Conservation (phyloP, 345 rosid species). For the Pistacia integerrima region DNA sequence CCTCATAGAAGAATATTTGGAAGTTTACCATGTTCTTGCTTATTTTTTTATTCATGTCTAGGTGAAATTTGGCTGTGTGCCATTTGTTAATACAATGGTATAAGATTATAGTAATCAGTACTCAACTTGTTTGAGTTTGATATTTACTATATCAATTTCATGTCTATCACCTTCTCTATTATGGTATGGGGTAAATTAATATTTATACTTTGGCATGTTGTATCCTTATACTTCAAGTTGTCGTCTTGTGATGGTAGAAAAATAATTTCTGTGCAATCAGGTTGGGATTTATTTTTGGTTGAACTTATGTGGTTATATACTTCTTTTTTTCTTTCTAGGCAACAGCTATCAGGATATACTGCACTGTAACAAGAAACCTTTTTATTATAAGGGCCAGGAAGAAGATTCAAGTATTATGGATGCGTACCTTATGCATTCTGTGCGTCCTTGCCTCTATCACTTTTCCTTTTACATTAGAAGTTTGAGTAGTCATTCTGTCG, state of each 20-base stretch:
- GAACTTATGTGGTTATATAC: conserved; percentile 21
- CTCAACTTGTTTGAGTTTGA: conserved; percentile 3
- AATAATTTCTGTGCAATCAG: background rate
- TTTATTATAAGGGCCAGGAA: conserved; percentile 68
- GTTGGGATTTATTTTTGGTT: conserved; percentile 7
- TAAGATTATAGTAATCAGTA: background rate
- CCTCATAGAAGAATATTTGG: conserved; percentile 12
- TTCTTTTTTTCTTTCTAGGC: conserved; percentile 40
- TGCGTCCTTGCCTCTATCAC: conserved; percentile 37
- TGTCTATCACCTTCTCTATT: background rate
- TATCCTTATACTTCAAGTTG: background rate
- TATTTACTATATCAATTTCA: background rate
- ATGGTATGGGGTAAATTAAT: background rate
- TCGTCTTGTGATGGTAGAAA: background rate
- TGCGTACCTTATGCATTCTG: conserved; percentile 87
- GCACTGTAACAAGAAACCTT: conserved; percentile 86
- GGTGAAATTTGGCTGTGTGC: background rate
- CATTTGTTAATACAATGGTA: background rate
- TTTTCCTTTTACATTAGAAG: conserved; percentile 14
- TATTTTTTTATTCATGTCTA: background rate
- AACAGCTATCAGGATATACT: conserved; percentile 79
- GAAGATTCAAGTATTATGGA: conserved; percentile 84
- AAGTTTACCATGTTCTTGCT: background rate
- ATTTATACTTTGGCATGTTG: background rate
- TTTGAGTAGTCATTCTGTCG: conserved; percentile 5